Evolutionary conservation across 345 rosid species (phyloP).

Genomic region (Passiflora organensis): DNA sequence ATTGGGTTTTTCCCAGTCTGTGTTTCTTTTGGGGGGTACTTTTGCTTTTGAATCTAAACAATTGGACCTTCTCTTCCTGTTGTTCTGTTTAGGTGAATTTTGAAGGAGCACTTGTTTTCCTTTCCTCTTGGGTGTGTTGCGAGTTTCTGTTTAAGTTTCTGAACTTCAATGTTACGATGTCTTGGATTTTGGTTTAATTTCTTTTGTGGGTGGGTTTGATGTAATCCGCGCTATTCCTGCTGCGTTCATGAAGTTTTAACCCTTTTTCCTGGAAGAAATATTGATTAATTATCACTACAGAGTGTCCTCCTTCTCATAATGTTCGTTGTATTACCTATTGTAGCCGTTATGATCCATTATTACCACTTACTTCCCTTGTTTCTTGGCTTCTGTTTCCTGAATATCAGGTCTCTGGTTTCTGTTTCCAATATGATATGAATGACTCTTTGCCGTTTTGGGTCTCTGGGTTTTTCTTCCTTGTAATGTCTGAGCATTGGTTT

Average conservation of each 20-base stretch:
- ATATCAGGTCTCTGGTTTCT: constrained; percentile 9
- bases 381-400: constrained; percentile 34
- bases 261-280: no score
- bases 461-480: constrained; percentile 12
- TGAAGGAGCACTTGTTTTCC: not conserved
- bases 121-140: not conserved
- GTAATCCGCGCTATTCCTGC: no score
- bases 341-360: constrained; percentile 10
- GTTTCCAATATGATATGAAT: constrained; percentile 10
- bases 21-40: constrained; percentile 6
- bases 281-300: no score
- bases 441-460: constrained; percentile 1
- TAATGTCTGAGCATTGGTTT: no score
- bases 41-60: not conserved
- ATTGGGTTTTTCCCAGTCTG: not conserved
- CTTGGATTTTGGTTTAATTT: no score
- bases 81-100: not conserved
- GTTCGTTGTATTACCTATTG: no score
- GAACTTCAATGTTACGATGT: no score
- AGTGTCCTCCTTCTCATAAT: no score
- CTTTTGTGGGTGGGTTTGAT: no score
- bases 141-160: not conserved
- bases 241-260: no score
- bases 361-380: constrained; percentile 21
- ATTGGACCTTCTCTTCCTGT: not conserved